These are phyloP conservation scores for Clarireedia homoeocarpa DNA, from an alignment of 2,329 filamentous ascomycete genomes.

Conservation along the genomic window DNA sequence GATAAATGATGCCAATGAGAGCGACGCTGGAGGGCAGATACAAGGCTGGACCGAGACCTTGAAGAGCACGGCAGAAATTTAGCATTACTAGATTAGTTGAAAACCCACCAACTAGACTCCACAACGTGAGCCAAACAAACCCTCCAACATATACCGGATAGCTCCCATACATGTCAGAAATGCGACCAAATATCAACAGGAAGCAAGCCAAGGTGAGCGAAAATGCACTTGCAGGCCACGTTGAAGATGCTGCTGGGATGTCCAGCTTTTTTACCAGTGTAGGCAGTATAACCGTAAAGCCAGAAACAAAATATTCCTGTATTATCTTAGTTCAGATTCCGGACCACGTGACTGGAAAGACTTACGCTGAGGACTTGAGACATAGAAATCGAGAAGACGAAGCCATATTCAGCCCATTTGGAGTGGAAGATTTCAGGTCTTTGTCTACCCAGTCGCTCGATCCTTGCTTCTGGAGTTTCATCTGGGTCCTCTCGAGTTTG, in stretches of 20 bases:
- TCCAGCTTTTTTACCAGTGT: conserved; percentile 51
- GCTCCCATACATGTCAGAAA: conserved; percentile 56
- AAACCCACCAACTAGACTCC: conserved; percentile 65
- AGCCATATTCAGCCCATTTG: conserved; percentile 46
- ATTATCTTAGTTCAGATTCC: not conserved
- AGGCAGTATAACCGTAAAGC: conserved; percentile 67
- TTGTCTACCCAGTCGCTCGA: conserved; percentile 50
- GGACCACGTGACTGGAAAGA: not conserved
- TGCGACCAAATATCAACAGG: conserved; percentile 55
- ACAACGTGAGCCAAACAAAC: conserved; percentile 56
- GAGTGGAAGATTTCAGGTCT: conserved; percentile 46
- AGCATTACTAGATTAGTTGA: conserved; percentile 60
- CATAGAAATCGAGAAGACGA: conserved; percentile 52
- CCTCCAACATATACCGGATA: conserved; percentile 53
- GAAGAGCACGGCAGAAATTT: conserved; percentile 64
- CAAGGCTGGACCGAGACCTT: conserved; percentile 66
- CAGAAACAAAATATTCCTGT: conserved; percentile 60
- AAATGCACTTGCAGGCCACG: conserved; percentile 56
- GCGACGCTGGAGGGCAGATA: conserved; percentile 63
- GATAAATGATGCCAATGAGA: conserved; percentile 55
- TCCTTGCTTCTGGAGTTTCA: conserved; percentile 27
- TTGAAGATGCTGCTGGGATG: conserved; percentile 53
- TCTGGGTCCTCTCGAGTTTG: conserved; percentile 11
- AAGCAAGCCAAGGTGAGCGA: conserved; percentile 47
- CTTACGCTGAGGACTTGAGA: conserved; percentile 48